These are phyloP conservation scores for Chaetomiaceae sp. DNA, from an alignment of 2,329 filamentous ascomycete species.

Conservation along the genomic window DNA sequence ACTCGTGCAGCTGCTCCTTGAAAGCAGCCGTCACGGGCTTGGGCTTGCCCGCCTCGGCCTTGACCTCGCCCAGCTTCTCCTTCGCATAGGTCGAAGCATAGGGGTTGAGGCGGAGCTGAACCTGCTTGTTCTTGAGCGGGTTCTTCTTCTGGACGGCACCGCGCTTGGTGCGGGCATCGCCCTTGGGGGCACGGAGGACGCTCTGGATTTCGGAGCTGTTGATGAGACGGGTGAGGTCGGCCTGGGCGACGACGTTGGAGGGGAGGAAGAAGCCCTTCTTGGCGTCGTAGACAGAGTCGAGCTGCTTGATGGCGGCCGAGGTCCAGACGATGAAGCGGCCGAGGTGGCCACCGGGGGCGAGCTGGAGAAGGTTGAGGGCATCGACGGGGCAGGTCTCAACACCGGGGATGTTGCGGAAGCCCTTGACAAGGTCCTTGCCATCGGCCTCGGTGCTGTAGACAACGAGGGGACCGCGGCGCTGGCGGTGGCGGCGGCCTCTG, in stretches of 20 bases:
- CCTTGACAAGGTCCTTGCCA: conserved; percentile 86
- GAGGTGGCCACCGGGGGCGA: conserved; percentile 96
- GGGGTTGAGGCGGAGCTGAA: conserved; percentile 96
- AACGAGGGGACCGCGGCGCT: conserved; percentile 95
- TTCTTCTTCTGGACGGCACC: conserved; percentile 98
- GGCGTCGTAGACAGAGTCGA: conserved; percentile 93
- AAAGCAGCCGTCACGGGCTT: conserved; percentile 19
- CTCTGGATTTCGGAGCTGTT: conserved; percentile 98
- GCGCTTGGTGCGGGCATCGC: conserved; percentile 85
- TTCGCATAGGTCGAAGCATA: conserved; percentile 89
- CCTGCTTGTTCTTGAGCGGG: conserved; percentile 97
- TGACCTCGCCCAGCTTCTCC: conserved; percentile 67
- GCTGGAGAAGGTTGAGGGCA: conserved; percentile 96
- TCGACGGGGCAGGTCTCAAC: conserved; percentile 95
- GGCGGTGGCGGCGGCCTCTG: conserved; percentile 90
- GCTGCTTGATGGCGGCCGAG: conserved; percentile 90
- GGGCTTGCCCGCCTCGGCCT: conserved; percentile 26
- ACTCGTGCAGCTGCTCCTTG: conserved; percentile 25
- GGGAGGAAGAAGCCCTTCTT: conserved; percentile 99
- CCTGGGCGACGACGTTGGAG: conserved; percentile 85
- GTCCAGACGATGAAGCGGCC: conserved; percentile 99
- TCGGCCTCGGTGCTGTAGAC: conserved; percentile 96
- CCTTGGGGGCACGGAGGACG: conserved; percentile 88
- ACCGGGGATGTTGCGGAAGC: conserved; percentile 98
- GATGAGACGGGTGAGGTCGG: conserved; percentile 95